A percentile compares a stretch with the other conserved stretches of the same genome.
These are phyloP conservation scores for Spinacia oleracea DNA, from an alignment of 179 eudicot species.

Conservation along the genomic window DNA sequence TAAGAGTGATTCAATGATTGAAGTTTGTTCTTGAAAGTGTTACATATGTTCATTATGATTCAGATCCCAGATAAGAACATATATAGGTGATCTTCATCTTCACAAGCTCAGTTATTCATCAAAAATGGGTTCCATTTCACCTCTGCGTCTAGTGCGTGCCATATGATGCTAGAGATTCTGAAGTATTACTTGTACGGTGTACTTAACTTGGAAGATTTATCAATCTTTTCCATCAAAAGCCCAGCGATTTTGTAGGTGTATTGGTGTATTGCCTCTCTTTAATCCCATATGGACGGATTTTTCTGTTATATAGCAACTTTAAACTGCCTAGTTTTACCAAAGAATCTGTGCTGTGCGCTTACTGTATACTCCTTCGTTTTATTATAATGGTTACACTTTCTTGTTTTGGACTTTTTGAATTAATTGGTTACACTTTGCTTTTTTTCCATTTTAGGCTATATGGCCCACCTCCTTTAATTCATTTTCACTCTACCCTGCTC, in stretches of 20 bases:
- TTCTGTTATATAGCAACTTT: neutral
- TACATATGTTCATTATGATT: neutral
- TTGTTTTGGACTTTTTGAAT: no score
- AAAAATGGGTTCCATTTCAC: neutral
- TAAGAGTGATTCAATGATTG: neutral
- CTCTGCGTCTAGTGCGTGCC: neutral
- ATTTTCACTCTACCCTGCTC: no score
- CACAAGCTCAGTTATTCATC: neutral
- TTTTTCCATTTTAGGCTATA: no score
- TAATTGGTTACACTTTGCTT: no score
- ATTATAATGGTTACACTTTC: no score
- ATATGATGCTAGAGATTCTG: neutral
- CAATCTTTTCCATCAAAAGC: neutral
- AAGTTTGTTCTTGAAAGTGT: neutral
- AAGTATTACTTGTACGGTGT: neutral
- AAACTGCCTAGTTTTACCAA: neutral
- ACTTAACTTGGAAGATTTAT: neutral
- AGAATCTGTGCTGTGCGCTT: neutral
- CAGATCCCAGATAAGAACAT: neutral
- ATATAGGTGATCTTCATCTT: neutral
- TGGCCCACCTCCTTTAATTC: no score
- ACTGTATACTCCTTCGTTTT: neutral
- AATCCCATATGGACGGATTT: neutral
- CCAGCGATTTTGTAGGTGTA: neutral
- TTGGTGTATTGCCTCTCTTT: neutral